These are phyloP conservation scores for Hemisphaericaspora lyxosophila DNA, from an alignment of 1,139 yeast species.

Conservation along the genomic window DNA sequence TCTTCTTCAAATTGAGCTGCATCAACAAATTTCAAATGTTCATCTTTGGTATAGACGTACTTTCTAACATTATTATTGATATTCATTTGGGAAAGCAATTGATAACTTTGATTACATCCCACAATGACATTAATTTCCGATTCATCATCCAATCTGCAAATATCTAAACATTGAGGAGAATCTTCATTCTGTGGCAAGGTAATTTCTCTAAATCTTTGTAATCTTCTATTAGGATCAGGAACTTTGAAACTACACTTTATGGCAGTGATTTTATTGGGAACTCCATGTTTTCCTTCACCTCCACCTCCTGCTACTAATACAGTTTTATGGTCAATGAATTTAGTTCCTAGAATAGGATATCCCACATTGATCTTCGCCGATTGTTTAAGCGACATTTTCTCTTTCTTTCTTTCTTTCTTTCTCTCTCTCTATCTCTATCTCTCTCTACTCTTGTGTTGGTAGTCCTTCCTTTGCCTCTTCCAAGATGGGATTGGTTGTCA, in stretches of 20 bases:
- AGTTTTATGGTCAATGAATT: constrained; percentile 61
- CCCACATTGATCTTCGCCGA: constrained; percentile 56
- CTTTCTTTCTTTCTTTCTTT: neutral
- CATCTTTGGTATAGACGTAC: constrained; percentile 54
- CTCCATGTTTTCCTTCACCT: constrained; percentile 87
- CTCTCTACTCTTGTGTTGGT: neutral
- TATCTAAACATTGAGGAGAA: constrained; percentile 72
- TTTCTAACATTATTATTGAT: constrained; percentile 74
- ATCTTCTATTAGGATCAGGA: constrained; percentile 46
- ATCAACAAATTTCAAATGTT: constrained; percentile 60
- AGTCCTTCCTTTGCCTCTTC: too few species aligned
- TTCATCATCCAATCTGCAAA: constrained; percentile 28
- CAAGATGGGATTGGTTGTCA: neutral
- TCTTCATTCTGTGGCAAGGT: constrained; percentile 64
- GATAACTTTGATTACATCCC: constrained; percentile 72
- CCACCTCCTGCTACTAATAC: constrained; percentile 90
- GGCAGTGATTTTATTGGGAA: constrained; percentile 82
- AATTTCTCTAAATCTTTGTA: constrained; percentile 65
- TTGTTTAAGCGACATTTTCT: constrained; percentile 32
- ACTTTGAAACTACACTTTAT: constrained; percentile 57
- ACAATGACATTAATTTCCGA: constrained; percentile 50
- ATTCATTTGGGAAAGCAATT: constrained; percentile 53
- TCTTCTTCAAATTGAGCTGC: constrained; percentile 54
- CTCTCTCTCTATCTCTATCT: neutral
- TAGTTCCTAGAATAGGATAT: constrained; percentile 81